Evolutionary conservation across 495 filamentous ascomycete species (phyloP), one percentile per base, ranked within the genome.

Genomic region (Talaromyces thailandensis): DNA sequence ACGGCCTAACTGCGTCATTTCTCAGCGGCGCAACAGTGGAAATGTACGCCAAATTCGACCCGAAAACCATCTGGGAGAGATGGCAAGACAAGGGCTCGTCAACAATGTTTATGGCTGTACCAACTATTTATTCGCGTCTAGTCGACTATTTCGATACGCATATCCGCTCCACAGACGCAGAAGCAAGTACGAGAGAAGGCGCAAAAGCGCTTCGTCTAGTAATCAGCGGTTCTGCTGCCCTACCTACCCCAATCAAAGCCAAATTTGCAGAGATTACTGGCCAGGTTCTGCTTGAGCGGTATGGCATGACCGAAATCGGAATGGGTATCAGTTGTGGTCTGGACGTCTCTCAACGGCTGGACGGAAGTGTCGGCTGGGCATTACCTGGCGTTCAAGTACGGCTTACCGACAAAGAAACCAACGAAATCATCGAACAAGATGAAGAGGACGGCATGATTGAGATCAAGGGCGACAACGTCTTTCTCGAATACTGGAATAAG

Each of bases 301-400:
- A 76, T 40, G 77, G 77, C 4, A 79, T 79, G 77, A 79, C 77
- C 1, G 77, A 79, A 65, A 76, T 78, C 26, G 76, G 76, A 5
- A 79, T 79, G 60, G 76, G 69, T n/a, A 58, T 79, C 18, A 79
- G 75, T 60, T 79, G 75, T 52, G 75, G 75, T 18, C 64, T 78
- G 23, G 72, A 74, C 11, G 52, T 70, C 11, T 65, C 69, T 21
- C 66, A 70, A 40, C 74, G 76, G 9, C 70, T 76, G 32, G 75
- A 78, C 62, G 76, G 76, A 9, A 78, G 76, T 58, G 76, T 79
- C 12, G 76, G 76, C n/a, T 78, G 75, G 75, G 72, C 76, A 1
- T 64, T 79, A 23, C 76, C 76, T 5, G 76, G 75, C 1, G 75
- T 79, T 6, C 65, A 75, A 48, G 75, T 78, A 8, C 75, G 75